Percentiles rank a stretch among this genome's conserved stretches.
phyloP scores from a whole-genome alignment of 2,329 filamentous ascomycete species.

The Verticillium nubilum region DNA sequence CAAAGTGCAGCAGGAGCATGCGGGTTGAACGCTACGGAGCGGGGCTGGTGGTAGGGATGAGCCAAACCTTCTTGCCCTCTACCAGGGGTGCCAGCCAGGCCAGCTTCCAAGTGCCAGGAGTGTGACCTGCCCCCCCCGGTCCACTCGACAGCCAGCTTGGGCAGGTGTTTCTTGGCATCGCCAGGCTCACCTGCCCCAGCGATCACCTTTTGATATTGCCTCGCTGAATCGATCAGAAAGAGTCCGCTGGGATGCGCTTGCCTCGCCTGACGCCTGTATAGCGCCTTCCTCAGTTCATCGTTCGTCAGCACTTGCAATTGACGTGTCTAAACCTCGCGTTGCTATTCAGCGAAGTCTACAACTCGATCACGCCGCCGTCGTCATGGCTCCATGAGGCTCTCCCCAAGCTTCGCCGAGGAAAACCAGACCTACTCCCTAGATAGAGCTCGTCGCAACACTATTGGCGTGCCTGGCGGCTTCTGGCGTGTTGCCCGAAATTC shows the following conservation, averaged over 20 bases:
- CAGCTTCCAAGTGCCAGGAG: not conserved
- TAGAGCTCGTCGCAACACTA: not conserved
- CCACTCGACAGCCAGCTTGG: not conserved
- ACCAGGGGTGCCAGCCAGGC: not conserved
- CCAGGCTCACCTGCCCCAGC: not conserved
- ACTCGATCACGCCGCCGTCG: not conserved
- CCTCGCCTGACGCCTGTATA: not conserved
- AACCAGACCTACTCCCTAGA: not conserved
- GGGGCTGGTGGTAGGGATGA: not conserved
- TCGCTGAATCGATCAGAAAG: too few species aligned
- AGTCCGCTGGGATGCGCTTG: not conserved
- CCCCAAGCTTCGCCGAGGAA: not conserved
- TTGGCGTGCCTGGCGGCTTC: not conserved
- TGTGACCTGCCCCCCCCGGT: too few species aligned
- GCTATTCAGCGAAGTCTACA: not conserved
- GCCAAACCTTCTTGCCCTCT: not conserved
- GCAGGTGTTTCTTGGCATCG: not conserved
- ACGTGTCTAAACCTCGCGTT: not conserved
- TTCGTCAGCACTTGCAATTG: not conserved
- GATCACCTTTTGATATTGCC: not conserved
- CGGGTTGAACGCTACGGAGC: not conserved
- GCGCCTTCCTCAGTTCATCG: not conserved
- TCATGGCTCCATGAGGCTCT: not conserved
- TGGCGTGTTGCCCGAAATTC: not conserved
- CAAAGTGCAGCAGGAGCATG: not conserved